Evolutionary conservation across 2,329 filamentous ascomycete species (phyloP).

Genomic region (Xenoacremonium recifei): DNA sequence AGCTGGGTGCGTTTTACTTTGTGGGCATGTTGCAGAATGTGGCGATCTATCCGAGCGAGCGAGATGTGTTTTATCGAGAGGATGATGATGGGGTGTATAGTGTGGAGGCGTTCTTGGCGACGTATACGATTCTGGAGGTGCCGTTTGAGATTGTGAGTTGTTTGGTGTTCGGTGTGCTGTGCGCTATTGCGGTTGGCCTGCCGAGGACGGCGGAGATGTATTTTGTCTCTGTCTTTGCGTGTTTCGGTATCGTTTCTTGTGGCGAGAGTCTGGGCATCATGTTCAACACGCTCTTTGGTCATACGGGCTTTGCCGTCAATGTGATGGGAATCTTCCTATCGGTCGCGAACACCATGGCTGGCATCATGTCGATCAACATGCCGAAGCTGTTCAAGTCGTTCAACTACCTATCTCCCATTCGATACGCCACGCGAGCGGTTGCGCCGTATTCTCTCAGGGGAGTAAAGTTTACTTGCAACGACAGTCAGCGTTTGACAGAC

Average conservation of each 20-base stretch:
- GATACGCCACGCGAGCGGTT: slow-evolving; percentile 67
- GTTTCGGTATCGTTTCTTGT: slow-evolving; percentile 71
- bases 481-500: slow-evolving; percentile 55
- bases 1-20: slow-evolving; percentile 70
- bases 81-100: slow-evolving; percentile 72
- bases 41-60: slow-evolving; percentile 68
- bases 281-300: slow-evolving; percentile 73
- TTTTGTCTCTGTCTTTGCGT: slow-evolving; percentile 66
- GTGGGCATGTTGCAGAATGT: slow-evolving; percentile 80
- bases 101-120: slow-evolving; percentile 67
- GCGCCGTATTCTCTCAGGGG: slow-evolving; percentile 62
- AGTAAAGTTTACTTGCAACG: slow-evolving; percentile 63
- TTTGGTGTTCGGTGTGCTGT: slow-evolving; percentile 64
- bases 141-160: slow-evolving; percentile 68
- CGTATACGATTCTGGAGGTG: slow-evolving; percentile 68
- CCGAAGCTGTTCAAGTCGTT: slow-evolving; percentile 63
- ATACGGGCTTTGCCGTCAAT: slow-evolving; percentile 76
- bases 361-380: slow-evolving; percentile 69
- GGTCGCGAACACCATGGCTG: slow-evolving; percentile 69
- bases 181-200: slow-evolving; percentile 63
- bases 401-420: slow-evolving; percentile 71
- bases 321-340: slow-evolving; percentile 68
- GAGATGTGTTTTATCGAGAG: slow-evolving; percentile 76
- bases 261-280: slow-evolving; percentile 76
- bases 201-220: slow-evolving; percentile 62